Conservation (phyloP, 1,284 basidiomycete genomes). For the Caloboletus inedulis region DNA sequence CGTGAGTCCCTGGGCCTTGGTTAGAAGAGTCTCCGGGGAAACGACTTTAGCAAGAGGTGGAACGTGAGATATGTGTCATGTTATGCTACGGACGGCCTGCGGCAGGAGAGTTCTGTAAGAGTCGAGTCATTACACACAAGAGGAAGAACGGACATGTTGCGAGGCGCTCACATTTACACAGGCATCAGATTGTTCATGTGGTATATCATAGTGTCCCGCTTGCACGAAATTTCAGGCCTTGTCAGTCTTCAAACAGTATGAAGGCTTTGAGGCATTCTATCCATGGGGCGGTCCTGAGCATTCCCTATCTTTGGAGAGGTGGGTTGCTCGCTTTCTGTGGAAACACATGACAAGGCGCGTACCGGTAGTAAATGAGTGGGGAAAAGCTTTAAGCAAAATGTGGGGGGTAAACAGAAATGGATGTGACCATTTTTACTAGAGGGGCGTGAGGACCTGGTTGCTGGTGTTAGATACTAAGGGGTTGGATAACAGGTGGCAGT, state of each 20-base stretch:
- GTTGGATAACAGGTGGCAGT: not conserved
- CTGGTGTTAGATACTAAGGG: not conserved
- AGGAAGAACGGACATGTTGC: not conserved
- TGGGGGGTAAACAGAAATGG: not conserved
- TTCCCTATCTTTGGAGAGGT: not conserved
- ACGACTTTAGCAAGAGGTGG: not conserved
- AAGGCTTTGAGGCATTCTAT: slow-evolving; percentile 15
- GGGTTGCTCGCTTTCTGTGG: not conserved
- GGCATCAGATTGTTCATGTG: not conserved
- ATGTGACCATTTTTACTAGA: not conserved
- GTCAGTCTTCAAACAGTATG: slow-evolving; percentile 10
- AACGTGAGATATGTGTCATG: not conserved
- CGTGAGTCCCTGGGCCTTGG: not conserved
- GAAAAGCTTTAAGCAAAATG: not conserved
- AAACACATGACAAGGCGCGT: not conserved
- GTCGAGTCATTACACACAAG: not conserved
- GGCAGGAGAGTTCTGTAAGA: not conserved
- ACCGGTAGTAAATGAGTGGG: not conserved
- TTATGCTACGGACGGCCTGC: not conserved
- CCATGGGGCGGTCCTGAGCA: slow-evolving; percentile 21
- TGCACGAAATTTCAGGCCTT: slow-evolving; percentile 12
- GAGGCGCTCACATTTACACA: not conserved
- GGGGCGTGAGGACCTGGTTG: not conserved
- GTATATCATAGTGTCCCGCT: not conserved
- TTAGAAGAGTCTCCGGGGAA: not conserved